Conservation (phyloP, 2,329 filamentous ascomycete species). For the Neonectria coccinea region DNA sequence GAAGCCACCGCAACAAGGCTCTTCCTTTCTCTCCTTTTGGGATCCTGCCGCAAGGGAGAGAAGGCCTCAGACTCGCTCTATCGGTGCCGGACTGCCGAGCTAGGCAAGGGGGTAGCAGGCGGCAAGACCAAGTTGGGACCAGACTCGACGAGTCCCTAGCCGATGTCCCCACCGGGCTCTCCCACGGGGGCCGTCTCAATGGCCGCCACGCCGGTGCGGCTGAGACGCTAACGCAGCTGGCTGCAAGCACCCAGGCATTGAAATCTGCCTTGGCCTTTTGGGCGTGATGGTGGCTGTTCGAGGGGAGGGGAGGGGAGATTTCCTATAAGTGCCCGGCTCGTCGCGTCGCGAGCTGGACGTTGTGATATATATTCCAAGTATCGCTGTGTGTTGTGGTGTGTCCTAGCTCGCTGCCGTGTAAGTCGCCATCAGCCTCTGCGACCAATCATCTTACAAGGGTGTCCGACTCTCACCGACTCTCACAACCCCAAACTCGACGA, state of each 20-base stretch:
- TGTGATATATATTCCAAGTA: background rate
- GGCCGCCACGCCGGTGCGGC: conserved; percentile 36
- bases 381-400: background rate
- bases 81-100: background rate
- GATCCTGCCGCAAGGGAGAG: background rate
- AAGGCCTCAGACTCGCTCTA: background rate
- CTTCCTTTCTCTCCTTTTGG: background rate
- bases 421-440: background rate
- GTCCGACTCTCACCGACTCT: background rate
- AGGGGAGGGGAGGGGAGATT: background rate
- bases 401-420: background rate
- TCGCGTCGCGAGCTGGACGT: background rate
- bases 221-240: conserved; percentile 42
- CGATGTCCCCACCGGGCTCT: conserved; percentile 27
- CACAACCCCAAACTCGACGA: background rate
- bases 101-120: background rate
- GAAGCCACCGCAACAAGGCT: background rate
- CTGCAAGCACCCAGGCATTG: conserved; percentile 16
- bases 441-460: conserved; percentile 20
- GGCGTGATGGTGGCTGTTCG: conserved; percentile 4
- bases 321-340: conserved; percentile 3
- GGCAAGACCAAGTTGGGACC: no score
- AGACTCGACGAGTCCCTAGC: conserved; percentile 13
- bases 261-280: conserved; percentile 44
- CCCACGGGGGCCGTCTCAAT: conserved; percentile 31